Conservation (phyloP, 1,139 yeast species). For the Candida tetrigidarum region DNA sequence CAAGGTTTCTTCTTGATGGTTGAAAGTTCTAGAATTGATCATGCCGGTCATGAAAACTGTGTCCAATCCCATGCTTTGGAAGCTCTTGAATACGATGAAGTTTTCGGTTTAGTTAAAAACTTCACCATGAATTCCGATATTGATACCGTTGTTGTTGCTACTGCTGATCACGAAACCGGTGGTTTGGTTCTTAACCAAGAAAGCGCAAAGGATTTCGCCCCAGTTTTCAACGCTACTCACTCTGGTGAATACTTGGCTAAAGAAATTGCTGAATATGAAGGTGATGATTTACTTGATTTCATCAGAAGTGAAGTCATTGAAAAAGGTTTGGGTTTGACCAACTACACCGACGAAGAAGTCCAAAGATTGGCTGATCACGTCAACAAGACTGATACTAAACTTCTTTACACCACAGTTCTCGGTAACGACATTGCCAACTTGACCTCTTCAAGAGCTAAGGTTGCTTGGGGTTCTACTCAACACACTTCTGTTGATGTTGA, state of each 20-base stretch:
- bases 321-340: constrained; percentile 61
- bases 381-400: constrained; percentile 23
- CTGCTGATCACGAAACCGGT: constrained; percentile 93
- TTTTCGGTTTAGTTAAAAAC: constrained; percentile 68
- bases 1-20: constrained; percentile 81
- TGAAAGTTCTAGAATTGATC: constrained; percentile 91
- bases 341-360: constrained; percentile 56
- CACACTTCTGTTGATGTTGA: constrained; percentile 92
- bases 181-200: constrained; percentile 77
- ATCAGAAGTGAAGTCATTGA: constrained; percentile 53
- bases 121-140: constrained; percentile 65
- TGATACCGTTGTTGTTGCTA: constrained; percentile 75
- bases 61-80: constrained; percentile 50
- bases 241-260: constrained; percentile 69
- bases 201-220: constrained; percentile 50
- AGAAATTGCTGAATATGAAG: constrained; percentile 30
- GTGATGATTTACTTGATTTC: constrained; percentile 40
- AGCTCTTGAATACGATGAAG: constrained; percentile 66
- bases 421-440: constrained; percentile 56
- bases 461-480: constrained; percentile 90
- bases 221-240: constrained; percentile 63
- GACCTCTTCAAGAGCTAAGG: constrained; percentile 70
- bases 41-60: constrained; percentile 89
- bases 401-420: constrained; percentile 7
- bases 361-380: constrained; percentile 15